Base-by-base conservation (phyloP, 208 protist species). In the Acanthamoeba divionensis region DNA sequence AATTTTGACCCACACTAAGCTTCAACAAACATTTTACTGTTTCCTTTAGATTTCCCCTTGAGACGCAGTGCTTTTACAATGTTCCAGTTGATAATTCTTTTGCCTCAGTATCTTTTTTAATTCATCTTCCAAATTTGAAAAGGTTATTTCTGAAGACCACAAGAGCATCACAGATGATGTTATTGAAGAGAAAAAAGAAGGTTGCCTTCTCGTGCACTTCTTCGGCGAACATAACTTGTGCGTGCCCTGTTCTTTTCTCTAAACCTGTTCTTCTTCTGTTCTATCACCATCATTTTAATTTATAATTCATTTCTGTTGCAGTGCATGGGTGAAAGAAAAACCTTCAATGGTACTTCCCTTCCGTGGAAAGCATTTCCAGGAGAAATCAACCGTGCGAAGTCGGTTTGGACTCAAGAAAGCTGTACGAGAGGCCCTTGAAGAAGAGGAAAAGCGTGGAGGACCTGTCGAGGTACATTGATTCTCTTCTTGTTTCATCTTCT, bases 141-240 rank as follows among this genome's bases (percentile, higher is more conserved):
- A n/a, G 88, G 54, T 85, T 9, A 13, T 31, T 10, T 45, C 36
- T 24, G 88, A 82, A 24, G 73, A 90, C 3, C 71, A 69, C 29
- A 29, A 50, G 9, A n/a, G 24, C 18, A 8, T 91, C 15, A 57
- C 38, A 12, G 9, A 88, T 0, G 88, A 73, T 36, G 88, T 71
- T 15, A 41, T 63, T 0, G 77, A 24, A 7, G 71, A 91, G 3
- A 91, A 91, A 54, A 91, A 29, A 38, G 47, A 50, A 15, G 88
- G 66, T 1, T 52, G 31, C 41, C 45, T 87, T n/a, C 31, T 87
- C 7, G 48, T 69, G 12, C 54, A 45, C 54, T 87, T 87, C 79
- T 87, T 57, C 79, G 57, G 57, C 79, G 48, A 87, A 26, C 79
- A 87, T 38, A 87, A 87, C 38, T 67, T 48, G 79, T 87, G 38